phyloP scores from a whole-genome alignment of 257 asterid species.

The Lavandula angustifolia region DNA sequence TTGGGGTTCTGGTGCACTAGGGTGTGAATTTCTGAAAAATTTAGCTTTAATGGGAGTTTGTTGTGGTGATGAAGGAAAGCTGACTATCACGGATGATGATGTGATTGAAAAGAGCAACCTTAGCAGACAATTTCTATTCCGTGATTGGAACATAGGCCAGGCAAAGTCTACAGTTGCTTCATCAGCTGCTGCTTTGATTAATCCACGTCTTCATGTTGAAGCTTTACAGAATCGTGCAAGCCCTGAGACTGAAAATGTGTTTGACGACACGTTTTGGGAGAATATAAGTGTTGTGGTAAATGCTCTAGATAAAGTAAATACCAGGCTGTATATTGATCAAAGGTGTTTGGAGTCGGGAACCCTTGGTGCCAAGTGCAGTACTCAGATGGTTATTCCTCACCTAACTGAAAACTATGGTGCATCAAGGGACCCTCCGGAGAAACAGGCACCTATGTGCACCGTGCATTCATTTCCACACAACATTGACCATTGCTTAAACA shows the following conservation, averaged over 20 bases:
- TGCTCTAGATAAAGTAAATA: conserved; percentile 89
- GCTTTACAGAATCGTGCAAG: conserved; percentile 92
- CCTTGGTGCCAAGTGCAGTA: conserved; percentile 86
- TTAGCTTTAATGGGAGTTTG: conserved; percentile 91
- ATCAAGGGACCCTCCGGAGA: conserved; percentile 91
- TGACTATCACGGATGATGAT: conserved; percentile 84
- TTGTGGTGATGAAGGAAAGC: conserved; percentile 66
- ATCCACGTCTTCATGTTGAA: conserved; percentile 59
- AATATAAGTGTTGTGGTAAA: conserved; percentile 68
- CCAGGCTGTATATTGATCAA: conserved; percentile 88
- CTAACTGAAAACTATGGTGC: conserved; percentile 90
- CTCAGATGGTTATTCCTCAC: conserved; percentile 87
- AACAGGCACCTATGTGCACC: conserved; percentile 93
- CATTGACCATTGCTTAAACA: conserved; percentile 88
- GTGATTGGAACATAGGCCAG: conserved; percentile 95
- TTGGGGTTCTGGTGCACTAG: conserved; percentile 95
- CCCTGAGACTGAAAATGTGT: conserved; percentile 77
- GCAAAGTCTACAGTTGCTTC: conserved; percentile 94
- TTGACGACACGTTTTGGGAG: conserved; percentile 84
- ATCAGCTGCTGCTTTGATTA: conserved; percentile 68
- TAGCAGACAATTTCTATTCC: conserved; percentile 86
- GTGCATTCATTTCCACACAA: conserved; percentile 92
- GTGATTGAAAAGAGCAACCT: conserved; percentile 94
- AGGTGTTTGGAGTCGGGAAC: conserved; percentile 92
- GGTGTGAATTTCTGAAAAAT: conserved; percentile 88